Evolutionary conservation across 768 basidiomycete genomes (phyloP).

Genomic region (Hypsizygus marmoreus): DNA sequence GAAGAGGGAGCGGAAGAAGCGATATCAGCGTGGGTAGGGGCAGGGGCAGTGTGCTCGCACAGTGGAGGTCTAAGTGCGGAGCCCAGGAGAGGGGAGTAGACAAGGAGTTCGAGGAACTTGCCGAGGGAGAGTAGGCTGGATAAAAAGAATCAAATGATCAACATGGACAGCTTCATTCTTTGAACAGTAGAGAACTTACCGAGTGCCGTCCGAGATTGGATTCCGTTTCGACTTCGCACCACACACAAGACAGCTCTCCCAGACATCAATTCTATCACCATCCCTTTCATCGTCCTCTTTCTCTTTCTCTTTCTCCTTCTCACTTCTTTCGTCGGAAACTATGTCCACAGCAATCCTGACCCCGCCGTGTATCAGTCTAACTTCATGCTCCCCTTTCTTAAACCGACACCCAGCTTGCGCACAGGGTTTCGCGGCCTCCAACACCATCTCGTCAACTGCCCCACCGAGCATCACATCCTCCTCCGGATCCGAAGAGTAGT

Average conservation of each 20-base stretch:
- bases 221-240: slow-evolving; percentile 30
- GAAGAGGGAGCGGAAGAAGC: neutral
- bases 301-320: slow-evolving; percentile 6
- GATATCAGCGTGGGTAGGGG: neutral
- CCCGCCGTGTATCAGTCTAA: slow-evolving; percentile 42
- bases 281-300: slow-evolving; percentile 10
- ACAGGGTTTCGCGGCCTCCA: slow-evolving; percentile 37
- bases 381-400: slow-evolving; percentile 44
- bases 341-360: slow-evolving; percentile 31
- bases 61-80: slow-evolving; percentile 36
- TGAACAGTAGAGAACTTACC: slow-evolving; percentile 38
- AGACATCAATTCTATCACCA: slow-evolving; percentile 38
- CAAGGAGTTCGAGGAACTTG: slow-evolving; percentile 57
- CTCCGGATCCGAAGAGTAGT: slow-evolving; percentile 36
- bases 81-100: slow-evolving; percentile 45
- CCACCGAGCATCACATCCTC: slow-evolving; percentile 46
- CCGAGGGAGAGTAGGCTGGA: slow-evolving; percentile 54
- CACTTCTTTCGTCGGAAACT: too few species aligned
- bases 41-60: slow-evolving; percentile 46
- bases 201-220: slow-evolving; percentile 50
- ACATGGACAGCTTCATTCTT: slow-evolving; percentile 1
- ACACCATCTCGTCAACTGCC: slow-evolving; percentile 33
- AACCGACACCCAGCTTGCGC: slow-evolving; percentile 32
- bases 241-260: slow-evolving; percentile 55
- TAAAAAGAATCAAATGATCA: too few species aligned